Evolutionary conservation across 371 early-diverging fungal species (phyloP), one percentile per base, ranked within the genome.

Genomic region (Phascolomyces articulosus): DNA sequence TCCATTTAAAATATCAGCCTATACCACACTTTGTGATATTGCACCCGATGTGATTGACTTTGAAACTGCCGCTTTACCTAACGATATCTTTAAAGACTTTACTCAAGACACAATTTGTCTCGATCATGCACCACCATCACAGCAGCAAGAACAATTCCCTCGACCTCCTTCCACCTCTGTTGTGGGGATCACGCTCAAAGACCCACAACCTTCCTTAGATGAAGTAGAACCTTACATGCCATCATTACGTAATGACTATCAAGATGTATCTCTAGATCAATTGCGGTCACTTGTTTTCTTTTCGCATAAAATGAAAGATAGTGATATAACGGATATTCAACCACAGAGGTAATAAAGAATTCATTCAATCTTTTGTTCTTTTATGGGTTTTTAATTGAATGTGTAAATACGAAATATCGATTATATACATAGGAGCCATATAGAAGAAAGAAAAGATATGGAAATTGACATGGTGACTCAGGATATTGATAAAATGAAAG

Each of bases 1-100:
- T 49, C 77, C 75, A 20, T 78, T 66, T 54, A 78, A 81, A 53
- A 21, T 81, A 38, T 69, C 79, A 3, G 75, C 79, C 4, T 75
- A 67, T 54, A 67, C 58, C 13, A 69, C 71, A 20, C 47, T 81
- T 34, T 78, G 79, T 53, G 82, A 81, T 34, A 71, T 81, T 64
- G 77, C 77, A 8, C 73, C 79, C 3, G 79, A 81, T 38, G 53
- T 67, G 49, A 24, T 59, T 16, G 65, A 66, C 57, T 63, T 76
- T 20, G 49, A 62, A 2, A 21, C 55, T 7, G 66, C 57, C 7
- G 64, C 56, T 27, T 40, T 64, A 26, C 70, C 72, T 4, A 49
- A 69, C 27, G 72, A 74, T 20, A 62, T 72, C 20, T 77, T 74
- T 34, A 64, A 64, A 28, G 65, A 69, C n/a, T 68, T 73, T 20